Percentiles rank a stretch among this genome's conserved stretches.
Evolutionary conservation across 2,329 filamentous ascomycete species (phyloP).

Genomic region (Cercospora nicotianae): DNA sequence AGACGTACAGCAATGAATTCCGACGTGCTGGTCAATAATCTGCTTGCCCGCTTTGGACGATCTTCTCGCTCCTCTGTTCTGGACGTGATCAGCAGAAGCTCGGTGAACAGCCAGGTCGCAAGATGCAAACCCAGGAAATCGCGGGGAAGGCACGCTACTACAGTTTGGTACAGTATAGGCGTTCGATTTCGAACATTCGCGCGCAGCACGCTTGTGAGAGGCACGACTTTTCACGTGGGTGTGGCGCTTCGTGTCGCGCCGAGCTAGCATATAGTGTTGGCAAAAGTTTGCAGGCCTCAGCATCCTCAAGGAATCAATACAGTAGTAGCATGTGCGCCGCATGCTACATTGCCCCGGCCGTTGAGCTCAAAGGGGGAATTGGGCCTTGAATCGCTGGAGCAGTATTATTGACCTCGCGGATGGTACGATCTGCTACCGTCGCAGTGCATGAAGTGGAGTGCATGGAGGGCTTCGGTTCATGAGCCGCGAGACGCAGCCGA

Average conservation of each 20-base stretch:
- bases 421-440: constrained; percentile 18
- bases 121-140: background rate
- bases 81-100: background rate
- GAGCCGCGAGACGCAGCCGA: constrained; percentile 2
- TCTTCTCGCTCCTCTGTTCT: background rate
- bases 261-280: background rate
- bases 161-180: background rate
- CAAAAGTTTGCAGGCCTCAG: constrained; percentile 13
- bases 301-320: constrained; percentile 10
- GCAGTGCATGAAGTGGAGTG: constrained; percentile 20
- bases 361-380: constrained; percentile 12
- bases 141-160: background rate
- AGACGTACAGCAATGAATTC: constrained; percentile 1
- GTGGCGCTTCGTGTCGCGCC: background rate
- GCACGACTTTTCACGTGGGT: background rate
- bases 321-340: constrained; percentile 3
- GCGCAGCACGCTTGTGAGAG: background rate
- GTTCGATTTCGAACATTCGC: background rate
- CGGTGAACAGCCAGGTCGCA: background rate
- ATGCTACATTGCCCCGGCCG: constrained; percentile 14
- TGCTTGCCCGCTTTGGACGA: background rate
- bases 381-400: constrained; percentile 8
- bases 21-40: constrained; percentile 1
- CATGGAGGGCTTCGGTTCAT: constrained; percentile 14
- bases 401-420: constrained; percentile 6